Percentiles rank a stretch among this genome's conserved stretches.
Evolutionary conservation across 2,329 filamentous ascomycete species (phyloP).

Genomic region (Beauveria bassiana): DNA sequence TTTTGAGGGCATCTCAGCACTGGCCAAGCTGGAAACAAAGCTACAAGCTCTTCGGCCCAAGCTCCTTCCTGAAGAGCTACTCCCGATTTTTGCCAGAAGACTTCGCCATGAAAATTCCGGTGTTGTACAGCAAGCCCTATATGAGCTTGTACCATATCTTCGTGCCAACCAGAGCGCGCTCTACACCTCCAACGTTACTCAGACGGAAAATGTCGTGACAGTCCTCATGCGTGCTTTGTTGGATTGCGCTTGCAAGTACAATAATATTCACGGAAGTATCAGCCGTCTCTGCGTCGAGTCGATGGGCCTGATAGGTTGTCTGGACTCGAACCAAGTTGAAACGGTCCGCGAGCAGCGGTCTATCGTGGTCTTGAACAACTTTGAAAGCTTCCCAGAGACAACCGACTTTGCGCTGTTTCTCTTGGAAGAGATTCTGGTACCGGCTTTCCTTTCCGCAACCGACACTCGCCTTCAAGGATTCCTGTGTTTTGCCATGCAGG

Average conservation of each 20-base stretch:
- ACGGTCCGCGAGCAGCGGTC: conserved; percentile 67
- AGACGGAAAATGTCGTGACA: conserved; percentile 68
- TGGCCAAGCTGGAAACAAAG: conserved; percentile 59
- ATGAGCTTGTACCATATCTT: conserved; percentile 69
- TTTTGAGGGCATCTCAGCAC: conserved; percentile 58
- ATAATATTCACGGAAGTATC: conserved; percentile 58
- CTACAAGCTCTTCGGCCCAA: conserved; percentile 56
- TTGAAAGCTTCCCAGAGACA: conserved; percentile 67
- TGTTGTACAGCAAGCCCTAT: conserved; percentile 74
- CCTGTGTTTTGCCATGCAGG: conserved; percentile 90
- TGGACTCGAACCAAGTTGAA: conserved; percentile 88
- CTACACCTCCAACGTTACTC: conserved; percentile 70
- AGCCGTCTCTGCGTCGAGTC: conserved; percentile 69
- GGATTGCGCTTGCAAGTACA: conserved; percentile 78
- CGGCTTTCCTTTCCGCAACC: conserved; percentile 82
- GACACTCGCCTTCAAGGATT: conserved; percentile 86
- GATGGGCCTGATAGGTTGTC: conserved; percentile 79
- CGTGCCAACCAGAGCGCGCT: conserved; percentile 66
- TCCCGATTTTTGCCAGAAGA: conserved; percentile 65
- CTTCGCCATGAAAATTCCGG: conserved; percentile 76
- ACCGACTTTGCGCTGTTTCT: conserved; percentile 81
- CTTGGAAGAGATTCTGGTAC: conserved; percentile 80
- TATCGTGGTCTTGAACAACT: conserved; percentile 85
- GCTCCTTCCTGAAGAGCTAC: conserved; percentile 43
- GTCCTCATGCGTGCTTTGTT: conserved; percentile 69